A percentile compares a stretch with the other conserved stretches of the same genome.
Evolutionary conservation across 2,329 filamentous ascomycete genomes (phyloP).

Genomic region (Fusarium circinatum): DNA sequence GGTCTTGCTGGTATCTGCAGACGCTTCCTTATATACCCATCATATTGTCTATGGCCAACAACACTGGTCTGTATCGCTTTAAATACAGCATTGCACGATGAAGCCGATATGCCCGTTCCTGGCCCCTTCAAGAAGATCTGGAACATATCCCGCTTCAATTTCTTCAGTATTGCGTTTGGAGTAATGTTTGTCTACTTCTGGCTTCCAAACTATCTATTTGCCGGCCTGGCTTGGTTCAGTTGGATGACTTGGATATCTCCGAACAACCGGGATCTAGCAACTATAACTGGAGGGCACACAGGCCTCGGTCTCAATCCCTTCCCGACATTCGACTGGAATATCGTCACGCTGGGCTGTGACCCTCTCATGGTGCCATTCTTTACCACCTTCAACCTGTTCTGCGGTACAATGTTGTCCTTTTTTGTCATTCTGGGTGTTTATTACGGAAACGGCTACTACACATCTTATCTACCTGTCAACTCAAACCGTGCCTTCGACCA

Average conservation of each 20-base stretch:
- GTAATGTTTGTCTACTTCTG: slow-evolving; percentile 65
- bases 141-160: slow-evolving; percentile 56
- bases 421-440: slow-evolving; percentile 47
- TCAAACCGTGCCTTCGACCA: slow-evolving; percentile 54
- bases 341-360: slow-evolving; percentile 46
- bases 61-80: slow-evolving; percentile 62
- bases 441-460: slow-evolving; percentile 50
- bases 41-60: slow-evolving; percentile 64
- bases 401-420: slow-evolving; percentile 45
- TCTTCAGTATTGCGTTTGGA: slow-evolving; percentile 57
- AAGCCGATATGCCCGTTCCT: slow-evolving; percentile 46
- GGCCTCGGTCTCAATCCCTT: slow-evolving; percentile 55
- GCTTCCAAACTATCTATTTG: slow-evolving; percentile 64
- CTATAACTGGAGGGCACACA: slow-evolving; percentile 50
- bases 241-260: slow-evolving; percentile 66
- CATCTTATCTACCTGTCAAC: slow-evolving; percentile 54
- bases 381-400: slow-evolving; percentile 49
- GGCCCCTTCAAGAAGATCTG: slow-evolving; percentile 49
- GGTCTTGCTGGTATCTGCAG: slow-evolving; percentile 62
- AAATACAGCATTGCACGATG: slow-evolving; percentile 59
- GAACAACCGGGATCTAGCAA: slow-evolving; percentile 50
- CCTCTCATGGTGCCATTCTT: slow-evolving; percentile 54
- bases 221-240: slow-evolving; percentile 58
- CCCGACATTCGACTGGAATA: slow-evolving; percentile 58
- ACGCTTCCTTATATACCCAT: slow-evolving; percentile 63